Evolutionary conservation across 192 early-diverging fungal genomes (phyloP).

Genomic region (Umbelopsis vinacea): DNA sequence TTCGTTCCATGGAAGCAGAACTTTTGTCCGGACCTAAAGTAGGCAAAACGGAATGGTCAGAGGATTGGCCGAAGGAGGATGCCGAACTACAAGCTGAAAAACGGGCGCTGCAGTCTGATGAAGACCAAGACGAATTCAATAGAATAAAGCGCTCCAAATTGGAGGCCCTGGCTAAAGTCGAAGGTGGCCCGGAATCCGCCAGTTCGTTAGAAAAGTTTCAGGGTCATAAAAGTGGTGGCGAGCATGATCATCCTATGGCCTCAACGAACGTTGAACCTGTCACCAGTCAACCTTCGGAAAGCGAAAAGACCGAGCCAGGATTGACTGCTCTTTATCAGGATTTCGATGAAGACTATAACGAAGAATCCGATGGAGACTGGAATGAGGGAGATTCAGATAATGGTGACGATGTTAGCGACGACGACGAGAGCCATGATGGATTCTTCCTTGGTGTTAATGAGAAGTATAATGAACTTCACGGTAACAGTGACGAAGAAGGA

Average conservation of each 20-base stretch:
- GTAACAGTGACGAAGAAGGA: constrained; percentile 27
- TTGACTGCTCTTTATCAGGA: constrained; percentile 2
- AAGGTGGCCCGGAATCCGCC: not conserved
- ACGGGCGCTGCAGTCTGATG: not conserved
- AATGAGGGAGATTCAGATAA: constrained; percentile 11
- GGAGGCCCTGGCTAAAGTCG: not conserved
- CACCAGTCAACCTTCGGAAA: too few species aligned
- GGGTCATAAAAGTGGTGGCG: too few species aligned
- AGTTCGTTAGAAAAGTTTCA: not conserved
- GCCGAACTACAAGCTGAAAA: not conserved
- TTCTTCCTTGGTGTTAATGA: constrained; percentile 30
- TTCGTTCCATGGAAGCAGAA: constrained; percentile 10
- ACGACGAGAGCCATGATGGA: constrained; percentile 22
- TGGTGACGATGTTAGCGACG: constrained; percentile 19
- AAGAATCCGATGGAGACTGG: constrained; percentile 45
- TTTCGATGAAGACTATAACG: constrained; percentile 41
- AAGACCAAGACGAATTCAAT: not conserved
- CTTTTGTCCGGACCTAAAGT: not conserved
- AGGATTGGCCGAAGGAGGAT: not conserved
- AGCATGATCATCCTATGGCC: too few species aligned
- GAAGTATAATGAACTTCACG: constrained; percentile 26
- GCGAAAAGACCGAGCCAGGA: not conserved
- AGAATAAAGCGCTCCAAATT: not conserved
- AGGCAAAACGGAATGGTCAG: not conserved
- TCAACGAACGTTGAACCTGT: not conserved